Evolutionary conservation across 805 yeast species (phyloP).

Genomic region (Tetrapisispora nanseiensis): DNA sequence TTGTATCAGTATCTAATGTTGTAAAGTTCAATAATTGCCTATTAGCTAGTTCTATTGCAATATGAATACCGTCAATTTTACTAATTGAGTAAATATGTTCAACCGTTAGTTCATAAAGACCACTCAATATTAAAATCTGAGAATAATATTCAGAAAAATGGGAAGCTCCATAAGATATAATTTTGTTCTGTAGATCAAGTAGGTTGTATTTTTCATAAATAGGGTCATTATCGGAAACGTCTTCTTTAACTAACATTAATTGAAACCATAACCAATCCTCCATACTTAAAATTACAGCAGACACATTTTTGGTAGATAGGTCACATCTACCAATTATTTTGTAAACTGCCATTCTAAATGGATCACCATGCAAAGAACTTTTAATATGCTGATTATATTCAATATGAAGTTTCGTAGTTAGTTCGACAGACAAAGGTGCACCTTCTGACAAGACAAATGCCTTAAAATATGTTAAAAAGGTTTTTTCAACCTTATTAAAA

Average conservation of each 20-base stretch:
- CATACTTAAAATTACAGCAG: slow-evolving; percentile 64
- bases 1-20: slow-evolving; percentile 18
- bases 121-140: slow-evolving; percentile 64
- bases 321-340: slow-evolving; percentile 86
- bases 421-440: slow-evolving; percentile 50
- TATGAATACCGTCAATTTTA: slow-evolving; percentile 83
- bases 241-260: slow-evolving; percentile 65
- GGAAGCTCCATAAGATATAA: slow-evolving; percentile 64
- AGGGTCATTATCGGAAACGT: slow-evolving; percentile 39
- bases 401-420: slow-evolving; percentile 57
- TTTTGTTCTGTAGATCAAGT: slow-evolving; percentile 59
- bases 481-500: slow-evolving; percentile 75
- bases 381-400: slow-evolving; percentile 84
- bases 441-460: slow-evolving; percentile 54
- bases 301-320: slow-evolving; percentile 53
- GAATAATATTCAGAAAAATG: slow-evolving; percentile 66
- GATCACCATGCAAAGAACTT: slow-evolving; percentile 60
- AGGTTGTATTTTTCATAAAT: slow-evolving; percentile 65
- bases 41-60: slow-evolving; percentile 71
- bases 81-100: slow-evolving; percentile 43
- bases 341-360: slow-evolving; percentile 81
- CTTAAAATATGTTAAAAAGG: slow-evolving; percentile 70
- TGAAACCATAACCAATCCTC: slow-evolving; percentile 98
- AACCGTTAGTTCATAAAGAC: slow-evolving; percentile 74
- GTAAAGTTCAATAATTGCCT: slow-evolving; percentile 46